phyloP scores from a whole-genome alignment of 2,329 filamentous ascomycete species.

The Aspergillus nomiae region DNA sequence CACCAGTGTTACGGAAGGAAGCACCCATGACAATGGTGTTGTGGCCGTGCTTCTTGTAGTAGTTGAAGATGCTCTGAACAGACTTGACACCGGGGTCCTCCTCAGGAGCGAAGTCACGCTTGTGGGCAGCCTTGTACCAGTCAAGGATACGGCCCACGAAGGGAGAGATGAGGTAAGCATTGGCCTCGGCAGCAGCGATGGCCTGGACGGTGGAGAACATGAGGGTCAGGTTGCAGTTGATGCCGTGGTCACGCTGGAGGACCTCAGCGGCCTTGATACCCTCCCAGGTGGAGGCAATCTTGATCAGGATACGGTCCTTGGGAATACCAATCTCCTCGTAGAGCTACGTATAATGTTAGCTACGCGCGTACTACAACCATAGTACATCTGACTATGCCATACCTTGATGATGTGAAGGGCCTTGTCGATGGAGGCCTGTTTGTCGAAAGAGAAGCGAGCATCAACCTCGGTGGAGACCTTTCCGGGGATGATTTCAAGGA shows the following conservation, averaged over 20 bases:
- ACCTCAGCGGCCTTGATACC: slow-evolving; percentile 98
- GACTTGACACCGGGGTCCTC: slow-evolving; percentile 96
- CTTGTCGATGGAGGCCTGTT: slow-evolving; percentile 88
- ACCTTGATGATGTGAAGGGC: slow-evolving; percentile 96
- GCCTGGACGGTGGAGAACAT: slow-evolving; percentile 97
- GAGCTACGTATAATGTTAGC: slow-evolving; percentile 61
- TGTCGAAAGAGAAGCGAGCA: slow-evolving; percentile 93
- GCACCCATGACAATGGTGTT: slow-evolving; percentile 99
- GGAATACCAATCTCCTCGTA: slow-evolving; percentile 89
- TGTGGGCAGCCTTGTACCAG: slow-evolving; percentile 96
- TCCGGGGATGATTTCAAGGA: slow-evolving; percentile 93
- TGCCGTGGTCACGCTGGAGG: slow-evolving; percentile 89
- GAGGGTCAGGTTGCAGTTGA: slow-evolving; percentile 99
- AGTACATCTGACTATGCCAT: slow-evolving; percentile 24
- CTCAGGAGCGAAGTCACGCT: slow-evolving; percentile 87
- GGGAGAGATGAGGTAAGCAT: slow-evolving; percentile 96
- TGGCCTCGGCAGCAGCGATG: slow-evolving; percentile 92
- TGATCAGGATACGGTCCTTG: slow-evolving; percentile 96
- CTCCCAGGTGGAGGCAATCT: slow-evolving; percentile 99
- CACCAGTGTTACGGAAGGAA: slow-evolving; percentile 92
- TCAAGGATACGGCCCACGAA: slow-evolving; percentile 99
- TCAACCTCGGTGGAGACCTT: slow-evolving; percentile 99
- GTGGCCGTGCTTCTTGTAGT: slow-evolving; percentile 99
- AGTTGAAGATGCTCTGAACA: slow-evolving; percentile 95
- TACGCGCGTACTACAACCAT: not conserved